Conservation (phyloP, 2,329 filamentous ascomycete species). For the Dryadomyces quercivorus region DNA sequence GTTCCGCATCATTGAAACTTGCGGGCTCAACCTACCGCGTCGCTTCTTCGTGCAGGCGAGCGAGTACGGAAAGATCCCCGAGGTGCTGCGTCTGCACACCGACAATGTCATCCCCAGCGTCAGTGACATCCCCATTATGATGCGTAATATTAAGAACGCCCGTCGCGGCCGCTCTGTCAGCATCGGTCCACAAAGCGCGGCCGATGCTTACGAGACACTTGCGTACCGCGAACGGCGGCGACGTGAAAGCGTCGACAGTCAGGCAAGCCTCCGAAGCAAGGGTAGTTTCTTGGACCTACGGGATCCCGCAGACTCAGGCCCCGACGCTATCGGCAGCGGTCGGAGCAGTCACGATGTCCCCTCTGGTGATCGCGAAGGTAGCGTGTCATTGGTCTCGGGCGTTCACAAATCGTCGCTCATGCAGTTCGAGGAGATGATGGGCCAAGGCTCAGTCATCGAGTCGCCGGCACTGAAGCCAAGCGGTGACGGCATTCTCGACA, state of each 20-base stretch:
- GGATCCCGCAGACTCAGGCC: constrained; percentile 18
- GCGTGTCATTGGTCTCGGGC: constrained; percentile 28
- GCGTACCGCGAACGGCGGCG: constrained; percentile 66
- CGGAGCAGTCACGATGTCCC: not conserved
- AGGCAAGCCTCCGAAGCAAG: constrained; percentile 33
- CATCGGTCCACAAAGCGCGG: constrained; percentile 86
- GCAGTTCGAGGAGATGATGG: constrained; percentile 64
- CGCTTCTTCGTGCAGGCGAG: constrained; percentile 86
- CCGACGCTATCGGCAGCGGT: constrained; percentile 4
- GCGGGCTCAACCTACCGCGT: constrained; percentile 68
- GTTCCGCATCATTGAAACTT: constrained; percentile 73
- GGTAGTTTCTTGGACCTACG: constrained; percentile 29
- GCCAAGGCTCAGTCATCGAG: constrained; percentile 42
- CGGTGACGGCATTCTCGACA: not conserved
- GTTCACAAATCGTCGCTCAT: constrained; percentile 37
- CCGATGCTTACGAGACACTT: constrained; percentile 89
- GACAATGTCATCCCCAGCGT: constrained; percentile 86
- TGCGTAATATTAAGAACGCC: constrained; percentile 63
- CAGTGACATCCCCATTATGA: constrained; percentile 72
- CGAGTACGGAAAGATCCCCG: constrained; percentile 76
- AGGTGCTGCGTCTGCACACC: constrained; percentile 51
- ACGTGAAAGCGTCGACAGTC: constrained; percentile 41
- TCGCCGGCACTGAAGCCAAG: constrained; percentile 11
- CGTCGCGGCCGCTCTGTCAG: constrained; percentile 68
- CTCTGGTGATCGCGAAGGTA: constrained; percentile 21